A percentile compares a stretch with the other conserved stretches of the same genome.
Conservation (phyloP, 495 filamentous ascomycete genomes). For the Aspergillus sclerotiicarbonarius region DNA sequence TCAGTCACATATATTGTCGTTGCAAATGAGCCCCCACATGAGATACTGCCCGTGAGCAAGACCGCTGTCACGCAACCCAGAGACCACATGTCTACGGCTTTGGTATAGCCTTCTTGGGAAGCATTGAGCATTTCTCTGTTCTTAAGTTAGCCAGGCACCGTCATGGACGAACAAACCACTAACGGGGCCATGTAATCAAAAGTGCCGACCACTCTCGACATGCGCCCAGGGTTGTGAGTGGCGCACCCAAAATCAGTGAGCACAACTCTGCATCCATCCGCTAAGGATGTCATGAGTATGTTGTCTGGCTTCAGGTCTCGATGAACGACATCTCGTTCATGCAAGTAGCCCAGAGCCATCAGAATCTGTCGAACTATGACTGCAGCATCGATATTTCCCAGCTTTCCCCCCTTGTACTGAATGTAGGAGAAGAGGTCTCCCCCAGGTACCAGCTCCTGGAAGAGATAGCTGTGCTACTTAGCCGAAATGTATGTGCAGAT, state of each 20-base stretch:
- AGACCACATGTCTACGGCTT: conserved; percentile 63
- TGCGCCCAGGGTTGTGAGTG: conserved; percentile 44
- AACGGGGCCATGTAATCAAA: conserved; percentile 68
- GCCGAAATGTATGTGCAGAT: not conserved
- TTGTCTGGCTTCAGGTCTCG: conserved; percentile 73
- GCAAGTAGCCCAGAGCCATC: conserved; percentile 59
- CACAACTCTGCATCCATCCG: conserved; percentile 53
- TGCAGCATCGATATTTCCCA: conserved; percentile 52
- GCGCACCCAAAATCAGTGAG: conserved; percentile 75
- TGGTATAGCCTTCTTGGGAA: conserved; percentile 50
- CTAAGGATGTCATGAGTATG: conserved; percentile 56
- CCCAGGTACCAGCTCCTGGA: conserved; percentile 62
- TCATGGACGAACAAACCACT: conserved; percentile 32
- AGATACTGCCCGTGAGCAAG: conserved; percentile 48
- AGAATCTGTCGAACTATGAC: conserved; percentile 58
- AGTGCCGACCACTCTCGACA: conserved; percentile 65
- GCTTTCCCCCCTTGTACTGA: conserved; percentile 41
- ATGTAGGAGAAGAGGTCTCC: conserved; percentile 66
- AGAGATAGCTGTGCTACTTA: conserved; percentile 54
- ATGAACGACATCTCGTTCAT: conserved; percentile 57
- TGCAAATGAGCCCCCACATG: conserved; percentile 32
- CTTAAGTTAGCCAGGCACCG: conserved; percentile 14
- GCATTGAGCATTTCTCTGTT: conserved; percentile 46
- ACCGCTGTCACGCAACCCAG: conserved; percentile 52
- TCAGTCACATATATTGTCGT: conserved; percentile 12